These are phyloP conservation scores for Alternaria sp. DNA, from an alignment of 2,329 filamentous ascomycete species.

Conservation along the genomic window DNA sequence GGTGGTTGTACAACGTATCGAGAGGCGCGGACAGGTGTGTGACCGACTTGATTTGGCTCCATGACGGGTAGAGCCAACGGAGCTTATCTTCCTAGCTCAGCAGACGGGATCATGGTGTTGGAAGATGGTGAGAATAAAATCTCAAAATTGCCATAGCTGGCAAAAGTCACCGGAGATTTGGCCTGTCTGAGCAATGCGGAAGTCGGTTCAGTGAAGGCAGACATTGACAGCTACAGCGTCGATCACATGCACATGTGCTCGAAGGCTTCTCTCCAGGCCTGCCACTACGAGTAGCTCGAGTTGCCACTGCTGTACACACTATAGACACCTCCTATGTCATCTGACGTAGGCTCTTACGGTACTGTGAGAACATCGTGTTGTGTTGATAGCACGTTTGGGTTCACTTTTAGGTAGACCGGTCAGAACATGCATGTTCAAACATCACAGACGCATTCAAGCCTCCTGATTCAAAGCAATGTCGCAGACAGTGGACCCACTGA, in stretches of 20 bases:
- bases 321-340: background rate
- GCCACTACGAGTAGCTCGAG: background rate
- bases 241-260: background rate
- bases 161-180: constrained; percentile 5
- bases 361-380: background rate
- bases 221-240: constrained; percentile 2
- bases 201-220: constrained; percentile 7
- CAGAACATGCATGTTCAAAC: constrained; percentile 26
- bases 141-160: background rate
- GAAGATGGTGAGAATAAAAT: constrained; percentile 12
- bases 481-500: constrained; percentile 6
- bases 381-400: constrained; percentile 19
- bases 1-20: background rate
- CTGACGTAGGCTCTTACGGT: background rate
- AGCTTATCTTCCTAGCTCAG: constrained; percentile 8
- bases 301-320: background rate
- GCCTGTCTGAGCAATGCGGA: constrained; percentile 13
- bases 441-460: constrained; percentile 15
- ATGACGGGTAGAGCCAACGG: constrained; percentile 11
- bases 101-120: constrained; percentile 20
- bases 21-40: constrained; percentile 16
- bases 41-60: constrained; percentile 11
- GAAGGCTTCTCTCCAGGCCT: background rate
- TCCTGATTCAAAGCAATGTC: constrained; percentile 24
- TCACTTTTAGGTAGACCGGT: constrained; percentile 20